phyloP scores from a whole-genome alignment of 176 grass and related monocot species.

The Carex pumila region DNA sequence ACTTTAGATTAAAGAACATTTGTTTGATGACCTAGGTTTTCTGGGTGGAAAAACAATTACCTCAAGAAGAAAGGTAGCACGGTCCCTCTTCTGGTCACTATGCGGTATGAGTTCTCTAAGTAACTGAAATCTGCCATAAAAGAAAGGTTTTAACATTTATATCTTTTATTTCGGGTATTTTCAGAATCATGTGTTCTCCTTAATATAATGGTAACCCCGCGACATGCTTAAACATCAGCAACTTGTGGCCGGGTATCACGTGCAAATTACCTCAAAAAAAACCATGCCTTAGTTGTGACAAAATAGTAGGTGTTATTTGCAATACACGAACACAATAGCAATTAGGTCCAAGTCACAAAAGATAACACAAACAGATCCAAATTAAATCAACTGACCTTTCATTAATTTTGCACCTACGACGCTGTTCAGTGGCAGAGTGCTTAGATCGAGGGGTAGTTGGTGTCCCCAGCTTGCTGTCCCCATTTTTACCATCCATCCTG shows the following conservation, averaged over 20 bases:
- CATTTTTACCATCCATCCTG: conserved; percentile 22
- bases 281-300: not conserved
- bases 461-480: conserved; percentile 25
- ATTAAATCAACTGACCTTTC: conserved; percentile 23
- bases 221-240: not conserved
- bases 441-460: conserved; percentile 35
- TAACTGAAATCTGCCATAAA: conserved; percentile 54
- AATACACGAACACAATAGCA: not conserved
- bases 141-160: not conserved
- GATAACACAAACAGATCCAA: not conserved
- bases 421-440: conserved; percentile 44
- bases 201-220: not conserved
- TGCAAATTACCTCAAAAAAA: not conserved
- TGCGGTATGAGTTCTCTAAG: conserved; percentile 61
- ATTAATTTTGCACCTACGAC: conserved; percentile 46
- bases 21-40: not conserved
- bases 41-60: conserved; percentile 14
- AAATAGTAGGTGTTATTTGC: not conserved
- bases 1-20: not conserved
- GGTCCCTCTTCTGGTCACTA: conserved; percentile 64
- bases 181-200: not conserved
- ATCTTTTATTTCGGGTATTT: not conserved
- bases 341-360: not conserved
- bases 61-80: conserved; percentile 52
- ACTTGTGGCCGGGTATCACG: not conserved